Evolutionary conservation across 2,329 filamentous ascomycete species (phyloP), one percentile per base, ranked within the genome.

Genomic region (Aureobasidium pullulans): DNA sequence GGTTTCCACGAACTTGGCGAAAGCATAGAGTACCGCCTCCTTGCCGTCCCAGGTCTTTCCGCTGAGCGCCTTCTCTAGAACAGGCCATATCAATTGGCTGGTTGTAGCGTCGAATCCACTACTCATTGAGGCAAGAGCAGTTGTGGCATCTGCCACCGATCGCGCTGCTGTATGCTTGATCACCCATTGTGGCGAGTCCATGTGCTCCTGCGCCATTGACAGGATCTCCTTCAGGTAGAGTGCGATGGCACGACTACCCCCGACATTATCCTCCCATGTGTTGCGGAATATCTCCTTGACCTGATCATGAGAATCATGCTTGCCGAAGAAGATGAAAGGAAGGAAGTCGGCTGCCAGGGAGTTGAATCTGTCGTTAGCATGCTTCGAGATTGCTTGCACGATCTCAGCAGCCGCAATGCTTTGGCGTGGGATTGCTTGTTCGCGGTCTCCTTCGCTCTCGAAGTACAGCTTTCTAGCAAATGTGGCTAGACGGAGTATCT

Each of bases 1-100:
- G 63, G 85, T 84, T 66, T 84, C 80, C 0, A 88, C 84, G 66
- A 97, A 94, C 60, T 84, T 82, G 4, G 90, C 87, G 71, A 94
- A 90, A 6, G 89, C 86, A 44, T 85, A 81, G 2, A 97, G 78
- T 34, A 99, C 83, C 65, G 84, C 85, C 73, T 96, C 91, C 70
- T 99, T 99, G 23, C 90, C 90, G 0, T 88, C 82, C 79, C 96
- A 99, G 0, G 92, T 96, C 79, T 96, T 97, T 11, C 96, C 84
- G 2, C 84, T 83, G 42, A 97, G 75, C 1, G 89, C 85, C 68
- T 88, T 90, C 64, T 96, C 90, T 49, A 96, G 79, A 1, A 87
- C 82, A 0, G 89, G 89, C 93, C 93, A 99, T 23, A 96, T 77
- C 15, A 76, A 75, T 64, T 80, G 77, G 16, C 89, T 78, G 42